Evolutionary conservation across 495 filamentous ascomycete species (phyloP).

Genomic region (Penicillium diatomitis): DNA sequence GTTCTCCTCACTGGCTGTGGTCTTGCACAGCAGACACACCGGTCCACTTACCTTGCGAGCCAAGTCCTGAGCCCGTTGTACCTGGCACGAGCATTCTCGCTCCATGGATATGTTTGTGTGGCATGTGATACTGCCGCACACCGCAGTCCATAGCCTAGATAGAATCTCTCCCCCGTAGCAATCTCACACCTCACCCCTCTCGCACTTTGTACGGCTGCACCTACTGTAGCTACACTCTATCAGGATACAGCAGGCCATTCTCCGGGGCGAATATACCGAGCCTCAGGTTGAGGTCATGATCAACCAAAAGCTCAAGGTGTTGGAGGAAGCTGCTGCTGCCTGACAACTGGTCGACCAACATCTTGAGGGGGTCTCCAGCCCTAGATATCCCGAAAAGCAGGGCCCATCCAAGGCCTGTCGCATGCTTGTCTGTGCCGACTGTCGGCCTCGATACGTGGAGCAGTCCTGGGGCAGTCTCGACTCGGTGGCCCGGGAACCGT

Average conservation of each 20-base stretch:
- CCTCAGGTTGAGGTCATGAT: slow-evolving; percentile 33
- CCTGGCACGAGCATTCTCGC: slow-evolving; percentile 14
- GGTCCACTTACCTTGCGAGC: slow-evolving; percentile 6
- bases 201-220: too few relatives aligned
- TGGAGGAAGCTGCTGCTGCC: slow-evolving; percentile 11
- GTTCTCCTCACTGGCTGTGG: slow-evolving; percentile 55
- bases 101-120: slow-evolving; percentile 10
- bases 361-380: neutral
- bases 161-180: too few relatives aligned
- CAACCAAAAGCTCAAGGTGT: slow-evolving; percentile 30
- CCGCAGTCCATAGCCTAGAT: too few relatives aligned
- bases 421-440: neutral
- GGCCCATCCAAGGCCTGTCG: neutral
- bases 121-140: too few relatives aligned
- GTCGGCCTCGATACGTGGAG: neutral
- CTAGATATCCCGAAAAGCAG: neutral
- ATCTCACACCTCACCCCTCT: too few relatives aligned
- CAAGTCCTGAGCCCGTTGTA: slow-evolving; percentile 6
- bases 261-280: slow-evolving; percentile 41
- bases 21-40: slow-evolving; percentile 49
- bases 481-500: slow-evolving; percentile 3
- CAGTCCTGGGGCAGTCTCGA: slow-evolving; percentile 1
- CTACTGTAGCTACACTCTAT: too few relatives aligned
- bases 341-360: neutral
- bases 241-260: slow-evolving; percentile 32